Evolutionary conservation across 805 yeast species (phyloP).

Genomic region (Lipomyces kockii): DNA sequence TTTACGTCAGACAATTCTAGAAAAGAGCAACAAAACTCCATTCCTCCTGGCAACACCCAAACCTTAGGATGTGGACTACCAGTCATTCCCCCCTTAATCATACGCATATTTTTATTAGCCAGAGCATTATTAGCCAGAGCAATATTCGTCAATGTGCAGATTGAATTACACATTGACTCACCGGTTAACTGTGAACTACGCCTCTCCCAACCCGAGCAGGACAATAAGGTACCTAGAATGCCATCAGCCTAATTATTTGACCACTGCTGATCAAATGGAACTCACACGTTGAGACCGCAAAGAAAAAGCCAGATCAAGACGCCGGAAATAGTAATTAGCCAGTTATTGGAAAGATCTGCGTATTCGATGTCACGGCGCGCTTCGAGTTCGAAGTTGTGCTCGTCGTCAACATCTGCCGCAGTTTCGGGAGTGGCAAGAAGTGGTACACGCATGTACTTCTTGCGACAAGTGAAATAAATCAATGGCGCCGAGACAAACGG

Average conservation of each 20-base stretch:
- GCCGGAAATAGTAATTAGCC: slow-evolving; percentile 59
- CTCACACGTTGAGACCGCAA: slow-evolving; percentile 69
- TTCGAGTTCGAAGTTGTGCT: slow-evolving; percentile 18
- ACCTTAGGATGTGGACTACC: background rate
- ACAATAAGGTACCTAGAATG: slow-evolving; percentile 49
- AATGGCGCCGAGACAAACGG: slow-evolving; percentile 88
- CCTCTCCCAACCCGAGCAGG: slow-evolving; percentile 53
- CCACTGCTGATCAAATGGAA: background rate
- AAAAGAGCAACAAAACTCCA: background rate
- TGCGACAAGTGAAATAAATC: slow-evolving; percentile 76
- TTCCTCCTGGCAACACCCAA: background rate
- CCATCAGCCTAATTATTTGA: no score
- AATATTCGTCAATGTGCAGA: background rate
- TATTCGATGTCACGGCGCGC: slow-evolving; percentile 19
- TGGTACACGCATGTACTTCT: slow-evolving; percentile 60
- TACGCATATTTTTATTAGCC: background rate
- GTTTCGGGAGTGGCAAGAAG: slow-evolving; percentile 29
- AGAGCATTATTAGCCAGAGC: no score
- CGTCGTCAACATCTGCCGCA: slow-evolving; percentile 20
- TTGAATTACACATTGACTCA: background rate
- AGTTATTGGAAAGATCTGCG: slow-evolving; percentile 56
- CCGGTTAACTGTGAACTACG: slow-evolving; percentile 4
- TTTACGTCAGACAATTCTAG: background rate
- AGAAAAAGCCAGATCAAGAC: slow-evolving; percentile 71
- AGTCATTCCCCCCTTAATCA: background rate